Evolutionary conservation across 176 grass and related monocot species (phyloP).

Genomic region (Oryza rufipogon): DNA sequence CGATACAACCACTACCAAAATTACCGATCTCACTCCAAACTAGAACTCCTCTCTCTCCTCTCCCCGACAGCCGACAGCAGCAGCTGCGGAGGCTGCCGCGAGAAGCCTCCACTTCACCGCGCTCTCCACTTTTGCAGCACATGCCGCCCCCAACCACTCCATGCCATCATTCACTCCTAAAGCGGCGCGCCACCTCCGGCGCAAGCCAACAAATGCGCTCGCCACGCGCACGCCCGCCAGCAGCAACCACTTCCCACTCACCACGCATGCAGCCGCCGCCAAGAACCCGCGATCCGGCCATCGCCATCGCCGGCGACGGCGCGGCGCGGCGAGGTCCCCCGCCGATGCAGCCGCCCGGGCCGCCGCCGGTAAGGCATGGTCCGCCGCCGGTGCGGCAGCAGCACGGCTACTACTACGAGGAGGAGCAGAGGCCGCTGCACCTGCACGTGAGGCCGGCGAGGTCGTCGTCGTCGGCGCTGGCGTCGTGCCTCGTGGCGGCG

Average conservation of each 20-base stretch:
- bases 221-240: neutral
- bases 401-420: conserved; percentile 2
- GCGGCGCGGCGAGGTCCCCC: neutral
- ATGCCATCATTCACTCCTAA: neutral
- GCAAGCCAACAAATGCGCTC: neutral
- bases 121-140: neutral
- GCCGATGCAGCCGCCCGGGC: too few species aligned
- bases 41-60: too few species aligned
- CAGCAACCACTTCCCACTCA: neutral
- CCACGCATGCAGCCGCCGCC: conserved; percentile 32
- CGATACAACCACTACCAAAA: too few species aligned
- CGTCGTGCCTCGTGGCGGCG: conserved; percentile 62
- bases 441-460: neutral
- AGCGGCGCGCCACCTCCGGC: neutral
- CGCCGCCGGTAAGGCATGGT: too few species aligned
- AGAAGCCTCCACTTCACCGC: neutral
- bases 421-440: neutral
- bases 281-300: neutral
- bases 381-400: neutral
- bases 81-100: neutral
- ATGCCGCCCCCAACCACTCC: neutral
- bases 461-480: conserved; percentile 33
- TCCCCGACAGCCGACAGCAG: neutral
- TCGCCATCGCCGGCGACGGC: neutral
- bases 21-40: too few species aligned